Evolutionary conservation across 768 basidiomycete species (phyloP), one percentile per base, ranked within the genome.

Genomic region (Agaricus subrufescens): DNA sequence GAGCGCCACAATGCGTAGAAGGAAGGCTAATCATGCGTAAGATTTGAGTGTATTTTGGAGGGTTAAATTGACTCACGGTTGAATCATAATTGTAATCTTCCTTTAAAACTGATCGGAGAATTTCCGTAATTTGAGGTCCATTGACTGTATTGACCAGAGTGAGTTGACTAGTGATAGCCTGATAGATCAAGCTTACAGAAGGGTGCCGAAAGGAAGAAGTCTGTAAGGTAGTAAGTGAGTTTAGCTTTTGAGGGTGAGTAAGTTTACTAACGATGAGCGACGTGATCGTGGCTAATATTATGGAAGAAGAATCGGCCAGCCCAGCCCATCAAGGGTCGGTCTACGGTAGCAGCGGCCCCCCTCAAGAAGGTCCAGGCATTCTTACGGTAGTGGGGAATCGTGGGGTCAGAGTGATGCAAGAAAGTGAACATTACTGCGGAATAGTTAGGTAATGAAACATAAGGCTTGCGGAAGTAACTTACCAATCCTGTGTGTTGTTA

Each of bases 1-100:
- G 79, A 77, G 23, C 80, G 73, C 64, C 81, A 82, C 10, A 82
- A 69, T n/a, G 79, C 79, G 51, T 75, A 75, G 63, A 74, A 74
- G 19, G 73, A 65, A 4, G 69, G 69, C 75, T 74, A 50, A 27
- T 40, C 62, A 61, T 56, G n/a, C 3, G 42, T 50, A 15, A 39
- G 15, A n/a, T 37, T 34, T 38, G 31, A 15, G 34, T 52, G 46
- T 23, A 14, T n/a, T 34, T n/a, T 9, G 56, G 42, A 42, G 42
- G 25, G 10, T 30, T 3, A 10, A 12, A 29, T 14, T 2, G 11
- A 51, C 72, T 48, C 56, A 81, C 79, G 31, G 81, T 82, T 3
- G 81, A 78, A 59, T 82, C 81, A 58, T 75, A 81, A 58, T 82
- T 82, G 62, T 84, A 83, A 58, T 81, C 69, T 7, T 78, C 80